Evolutionary conservation across 2,329 filamentous ascomycete species (phyloP).

Genomic region (Aspergillus viridinutans): DNA sequence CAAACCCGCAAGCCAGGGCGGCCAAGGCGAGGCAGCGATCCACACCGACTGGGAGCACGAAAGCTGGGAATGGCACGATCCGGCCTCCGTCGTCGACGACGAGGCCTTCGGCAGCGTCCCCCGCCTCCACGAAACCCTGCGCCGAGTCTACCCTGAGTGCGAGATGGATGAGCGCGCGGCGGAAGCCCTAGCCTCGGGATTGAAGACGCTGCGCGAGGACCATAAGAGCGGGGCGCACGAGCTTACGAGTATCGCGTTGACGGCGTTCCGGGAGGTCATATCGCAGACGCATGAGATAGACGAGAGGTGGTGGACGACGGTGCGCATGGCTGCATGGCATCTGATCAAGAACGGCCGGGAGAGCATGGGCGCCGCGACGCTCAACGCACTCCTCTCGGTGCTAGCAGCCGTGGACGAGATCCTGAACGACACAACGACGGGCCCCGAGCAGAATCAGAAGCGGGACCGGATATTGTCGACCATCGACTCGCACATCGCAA

Average conservation of each 20-base stretch:
- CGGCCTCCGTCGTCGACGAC: constrained; percentile 46
- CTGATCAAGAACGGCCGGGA: constrained; percentile 63
- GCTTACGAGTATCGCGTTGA: constrained; percentile 53
- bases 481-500: constrained; percentile 24
- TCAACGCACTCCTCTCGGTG: constrained; percentile 30
- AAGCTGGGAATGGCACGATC: constrained; percentile 55
- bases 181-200: constrained; percentile 42
- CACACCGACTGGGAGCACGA: constrained; percentile 61
- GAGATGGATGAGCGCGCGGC: constrained; percentile 48
- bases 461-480: constrained; percentile 20
- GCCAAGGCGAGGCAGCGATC: constrained; percentile 45
- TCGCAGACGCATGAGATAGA: constrained; percentile 18
- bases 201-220: constrained; percentile 52
- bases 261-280: constrained; percentile 47
- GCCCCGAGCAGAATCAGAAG: neutral
- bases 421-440: constrained; percentile 17
- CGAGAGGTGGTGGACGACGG: constrained; percentile 51
- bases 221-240: constrained; percentile 57
- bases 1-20: constrained; percentile 29
- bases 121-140: constrained; percentile 53
- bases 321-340: constrained; percentile 59
- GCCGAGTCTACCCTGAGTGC: constrained; percentile 57
- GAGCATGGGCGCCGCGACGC: constrained; percentile 61
- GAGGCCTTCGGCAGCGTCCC: constrained; percentile 53
- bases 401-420: constrained; percentile 23